Conservation (phyloP, 1,284 basidiomycete species). For the Malassezia arunalokei region DNA sequence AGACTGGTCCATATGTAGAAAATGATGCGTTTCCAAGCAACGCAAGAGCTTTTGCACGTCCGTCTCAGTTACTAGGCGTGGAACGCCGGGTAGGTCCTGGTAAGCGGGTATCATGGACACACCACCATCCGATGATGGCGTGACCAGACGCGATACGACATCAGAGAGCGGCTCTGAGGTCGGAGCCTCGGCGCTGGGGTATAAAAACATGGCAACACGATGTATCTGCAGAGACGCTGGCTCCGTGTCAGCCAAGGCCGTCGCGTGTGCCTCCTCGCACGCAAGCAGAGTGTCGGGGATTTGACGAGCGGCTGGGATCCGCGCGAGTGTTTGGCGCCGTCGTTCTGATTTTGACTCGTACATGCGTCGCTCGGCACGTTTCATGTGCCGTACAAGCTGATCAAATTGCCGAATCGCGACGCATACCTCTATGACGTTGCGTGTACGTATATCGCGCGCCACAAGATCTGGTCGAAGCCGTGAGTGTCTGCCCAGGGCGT, state of each 20-base stretch:
- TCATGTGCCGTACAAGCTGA: not conserved
- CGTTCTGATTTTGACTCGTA: not conserved
- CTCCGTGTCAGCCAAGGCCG: not conserved
- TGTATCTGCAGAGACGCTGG: not conserved
- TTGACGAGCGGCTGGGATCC: not conserved
- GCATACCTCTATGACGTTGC: not conserved
- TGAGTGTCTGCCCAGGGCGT: slow-evolving; percentile 56
- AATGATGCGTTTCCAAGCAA: no score
- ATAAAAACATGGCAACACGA: not conserved
- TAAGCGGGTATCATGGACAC: no score
- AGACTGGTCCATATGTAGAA: no score
- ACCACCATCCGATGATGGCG: not conserved
- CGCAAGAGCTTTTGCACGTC: no score
- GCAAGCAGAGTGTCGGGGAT: not conserved
- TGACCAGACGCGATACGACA: not conserved
- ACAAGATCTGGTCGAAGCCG: slow-evolving; percentile 61
- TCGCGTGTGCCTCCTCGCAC: slow-evolving; percentile 1
- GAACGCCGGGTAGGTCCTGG: no score
- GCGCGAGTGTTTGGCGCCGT: not conserved
- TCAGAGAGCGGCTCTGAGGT: not conserved
- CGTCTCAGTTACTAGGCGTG: no score
- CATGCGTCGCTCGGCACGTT: not conserved
- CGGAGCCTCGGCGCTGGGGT: not conserved
- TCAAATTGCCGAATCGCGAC: slow-evolving; percentile 5
- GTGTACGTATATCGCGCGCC: slow-evolving; percentile 51